These are phyloP conservation scores for Alternaria dauci DNA, from an alignment of 2,329 filamentous ascomycete species.

Conservation along the genomic window DNA sequence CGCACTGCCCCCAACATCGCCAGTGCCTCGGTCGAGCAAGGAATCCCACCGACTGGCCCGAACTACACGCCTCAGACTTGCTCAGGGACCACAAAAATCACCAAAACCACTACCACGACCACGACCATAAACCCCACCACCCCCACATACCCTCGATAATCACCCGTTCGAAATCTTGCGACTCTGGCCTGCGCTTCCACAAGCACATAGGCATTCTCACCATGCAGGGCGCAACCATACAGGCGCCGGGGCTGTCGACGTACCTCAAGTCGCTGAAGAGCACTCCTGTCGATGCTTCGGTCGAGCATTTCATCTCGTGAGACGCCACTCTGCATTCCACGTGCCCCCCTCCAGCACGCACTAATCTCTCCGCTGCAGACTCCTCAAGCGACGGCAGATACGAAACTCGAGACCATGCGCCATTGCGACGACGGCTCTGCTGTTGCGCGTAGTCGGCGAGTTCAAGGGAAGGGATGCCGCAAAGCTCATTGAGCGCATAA, in stretches of 20 bases:
- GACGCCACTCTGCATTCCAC: constrained; percentile 39
- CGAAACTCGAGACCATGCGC: constrained; percentile 87
- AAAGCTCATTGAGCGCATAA: constrained; percentile 80
- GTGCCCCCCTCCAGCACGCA: neutral
- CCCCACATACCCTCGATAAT: constrained; percentile 22
- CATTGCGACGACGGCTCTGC: constrained; percentile 86
- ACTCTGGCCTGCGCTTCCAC: neutral
- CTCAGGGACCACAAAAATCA: constrained; percentile 1
- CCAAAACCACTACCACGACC: neutral
- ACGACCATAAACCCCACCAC: constrained; percentile 26
- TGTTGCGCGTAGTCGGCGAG: constrained; percentile 84
- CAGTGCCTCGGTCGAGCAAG: neutral
- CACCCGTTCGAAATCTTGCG: constrained; percentile 5
- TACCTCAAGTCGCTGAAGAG: constrained; percentile 78
- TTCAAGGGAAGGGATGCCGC: constrained; percentile 80
- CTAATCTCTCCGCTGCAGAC: constrained; percentile 57
- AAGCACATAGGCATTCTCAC: constrained; percentile 15
- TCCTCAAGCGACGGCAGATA: constrained; percentile 91
- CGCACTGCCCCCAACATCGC: neutral
- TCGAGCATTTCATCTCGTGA: constrained; percentile 85
- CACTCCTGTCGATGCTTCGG: constrained; percentile 78
- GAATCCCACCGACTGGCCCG: neutral
- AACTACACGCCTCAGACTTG: neutral
- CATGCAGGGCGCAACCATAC: constrained; percentile 39
- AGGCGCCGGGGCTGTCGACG: constrained; percentile 77